phyloP scores from a whole-genome alignment of 768 basidiomycete species.

The Hydnum rufescens region DNA sequence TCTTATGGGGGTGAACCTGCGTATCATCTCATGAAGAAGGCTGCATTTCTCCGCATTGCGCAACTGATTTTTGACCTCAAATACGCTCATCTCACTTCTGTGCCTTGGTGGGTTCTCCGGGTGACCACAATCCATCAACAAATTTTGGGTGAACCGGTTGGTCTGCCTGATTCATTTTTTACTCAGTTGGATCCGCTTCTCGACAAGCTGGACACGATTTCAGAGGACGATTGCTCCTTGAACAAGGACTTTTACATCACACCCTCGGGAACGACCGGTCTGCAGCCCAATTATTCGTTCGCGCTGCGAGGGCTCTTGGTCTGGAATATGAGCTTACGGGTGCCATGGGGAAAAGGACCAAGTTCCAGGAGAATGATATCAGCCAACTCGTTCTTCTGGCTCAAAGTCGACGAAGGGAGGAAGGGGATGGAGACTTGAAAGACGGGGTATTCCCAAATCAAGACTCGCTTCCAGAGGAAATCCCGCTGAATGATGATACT shows the following conservation, averaged over 20 bases:
- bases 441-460: neutral
- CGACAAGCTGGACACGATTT: constrained; percentile 29
- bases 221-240: constrained; percentile 44
- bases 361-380: constrained; percentile 69
- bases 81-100: constrained; percentile 30
- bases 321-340: constrained; percentile 84
- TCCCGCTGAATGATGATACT: constrained; percentile 86
- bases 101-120: constrained; percentile 74
- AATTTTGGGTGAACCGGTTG: constrained; percentile 66
- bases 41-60: constrained; percentile 57
- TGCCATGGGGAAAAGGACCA: constrained; percentile 81
- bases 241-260: constrained; percentile 66
- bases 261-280: constrained; percentile 50
- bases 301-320: constrained; percentile 55
- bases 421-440: neutral
- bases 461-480: constrained; percentile 42
- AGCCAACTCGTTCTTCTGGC: constrained; percentile 88
- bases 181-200: constrained; percentile 21
- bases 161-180: constrained; percentile 28
- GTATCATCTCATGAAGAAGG: constrained; percentile 63
- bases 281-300: constrained; percentile 59
- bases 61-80: constrained; percentile 42
- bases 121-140: constrained; percentile 43
- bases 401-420: constrained; percentile 37
- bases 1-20: constrained; percentile 83